A percentile compares a stretch with the other conserved stretches of the same genome.
phyloP scores from a whole-genome alignment of 1,284 basidiomycete species.

The Stereum hirsutum region DNA sequence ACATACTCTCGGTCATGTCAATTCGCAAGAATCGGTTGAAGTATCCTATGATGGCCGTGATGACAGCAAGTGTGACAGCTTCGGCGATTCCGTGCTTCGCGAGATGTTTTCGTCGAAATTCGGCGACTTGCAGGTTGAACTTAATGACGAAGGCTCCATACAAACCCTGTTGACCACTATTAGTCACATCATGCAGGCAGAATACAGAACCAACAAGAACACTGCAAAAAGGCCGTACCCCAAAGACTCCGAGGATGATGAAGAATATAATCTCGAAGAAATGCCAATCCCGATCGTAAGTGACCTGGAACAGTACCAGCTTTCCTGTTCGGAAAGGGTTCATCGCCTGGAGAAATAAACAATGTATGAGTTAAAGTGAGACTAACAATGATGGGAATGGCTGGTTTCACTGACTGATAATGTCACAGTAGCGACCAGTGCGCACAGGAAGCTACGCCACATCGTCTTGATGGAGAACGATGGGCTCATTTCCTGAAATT shows the following conservation, averaged over 20 bases:
- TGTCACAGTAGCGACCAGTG: constrained; percentile 92
- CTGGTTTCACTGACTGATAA: constrained; percentile 61
- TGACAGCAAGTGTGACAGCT: constrained; percentile 76
- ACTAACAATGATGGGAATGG: constrained; percentile 5
- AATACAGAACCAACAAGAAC: background rate
- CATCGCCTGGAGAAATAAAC: constrained; percentile 61
- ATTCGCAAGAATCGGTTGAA: constrained; percentile 93
- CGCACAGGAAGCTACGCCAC: constrained; percentile 98
- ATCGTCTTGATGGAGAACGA: constrained; percentile 96
- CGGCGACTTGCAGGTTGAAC: constrained; percentile 92
- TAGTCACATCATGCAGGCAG: background rate
- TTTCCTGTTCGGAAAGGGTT: constrained; percentile 98
- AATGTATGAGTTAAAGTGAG: background rate
- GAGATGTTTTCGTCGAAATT: constrained; percentile 88
- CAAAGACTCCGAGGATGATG: constrained; percentile 91
- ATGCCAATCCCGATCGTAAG: constrained; percentile 97
- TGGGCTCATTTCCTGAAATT: constrained; percentile 90
- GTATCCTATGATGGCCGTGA: constrained; percentile 91
- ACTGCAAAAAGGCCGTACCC: constrained; percentile 41
- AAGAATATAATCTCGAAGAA: constrained; percentile 99
- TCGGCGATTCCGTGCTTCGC: constrained; percentile 81
- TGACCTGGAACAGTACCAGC: constrained; percentile 95
- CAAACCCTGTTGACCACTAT: too few species aligned
- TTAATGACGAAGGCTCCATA: constrained; percentile 98
- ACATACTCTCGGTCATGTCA: constrained; percentile 97